Conservation (phyloP, 225 moss, liverwort and hornwort genomes). For the Straminergon stramineum region DNA sequence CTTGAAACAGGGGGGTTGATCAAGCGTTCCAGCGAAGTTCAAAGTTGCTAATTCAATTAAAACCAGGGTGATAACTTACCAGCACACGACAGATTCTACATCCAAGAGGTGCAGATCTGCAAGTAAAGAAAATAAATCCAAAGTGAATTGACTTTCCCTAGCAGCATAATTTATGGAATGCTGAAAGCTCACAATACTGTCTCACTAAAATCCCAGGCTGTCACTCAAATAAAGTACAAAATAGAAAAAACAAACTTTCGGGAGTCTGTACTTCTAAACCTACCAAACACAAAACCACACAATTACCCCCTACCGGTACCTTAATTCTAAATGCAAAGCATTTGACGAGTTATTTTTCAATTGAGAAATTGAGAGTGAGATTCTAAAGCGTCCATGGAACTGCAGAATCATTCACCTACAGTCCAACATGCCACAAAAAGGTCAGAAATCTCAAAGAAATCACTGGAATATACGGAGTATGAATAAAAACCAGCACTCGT, state of each 20-base stretch:
- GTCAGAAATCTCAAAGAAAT: background rate
- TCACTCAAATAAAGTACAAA: background rate
- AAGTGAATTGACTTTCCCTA: background rate
- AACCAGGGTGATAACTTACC: background rate
- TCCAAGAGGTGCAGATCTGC: background rate
- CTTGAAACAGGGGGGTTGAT: background rate
- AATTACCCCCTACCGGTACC: background rate
- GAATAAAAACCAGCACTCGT: background rate
- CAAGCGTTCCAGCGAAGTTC: background rate
- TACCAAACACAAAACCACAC: background rate
- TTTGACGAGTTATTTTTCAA: background rate
- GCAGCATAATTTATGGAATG: background rate
- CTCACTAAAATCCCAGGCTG: background rate
- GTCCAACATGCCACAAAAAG: slow-evolving; percentile 10
- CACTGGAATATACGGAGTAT: background rate
- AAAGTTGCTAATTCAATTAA: background rate
- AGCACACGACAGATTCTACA: background rate
- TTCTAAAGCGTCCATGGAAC: background rate
- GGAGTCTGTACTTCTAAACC: background rate
- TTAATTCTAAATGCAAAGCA: background rate
- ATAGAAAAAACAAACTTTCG: background rate
- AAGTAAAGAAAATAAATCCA: background rate
- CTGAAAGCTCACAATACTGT: background rate
- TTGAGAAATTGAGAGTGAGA: background rate
- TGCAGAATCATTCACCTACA: slow-evolving; percentile 10